Base-by-base conservation (phyloP, 768 basidiomycete genomes). In the Boletus patriciae region DNA sequence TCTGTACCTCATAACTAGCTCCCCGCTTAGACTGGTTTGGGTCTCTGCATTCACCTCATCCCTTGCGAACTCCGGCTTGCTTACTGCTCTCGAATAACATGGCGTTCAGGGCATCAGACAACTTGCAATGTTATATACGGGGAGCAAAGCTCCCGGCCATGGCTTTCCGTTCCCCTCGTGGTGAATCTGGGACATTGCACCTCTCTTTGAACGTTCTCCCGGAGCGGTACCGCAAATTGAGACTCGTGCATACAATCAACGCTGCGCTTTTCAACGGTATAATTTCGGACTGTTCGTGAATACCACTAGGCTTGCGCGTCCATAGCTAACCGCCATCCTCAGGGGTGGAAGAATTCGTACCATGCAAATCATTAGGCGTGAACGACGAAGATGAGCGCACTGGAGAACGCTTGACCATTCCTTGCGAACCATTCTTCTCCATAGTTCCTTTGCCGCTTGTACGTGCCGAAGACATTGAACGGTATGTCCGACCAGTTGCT, bases 221-320 rank as follows among this genome's bases (percentile, higher is more conserved):
- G 11, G 80, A 83, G 51, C 57, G 67, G 11, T 81, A 80, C 70
- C 76, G 86, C 58, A 75, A 72, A 54, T 70, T 89, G n/a, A 80
- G 83, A 62, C 67, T 64, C 25, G 81, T 85, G 19, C 73, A 77
- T 31, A 57, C 58, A 10, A 65, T 81, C 51, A 51, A 67, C 15
- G 58, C 70, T 8, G 40, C 45, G 6, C 61, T 58, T 1, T 70
- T 84, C 38, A 60, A 68, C 37, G 64, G 72, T 19, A 58, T 66
- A 16, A 69, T 78, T 4, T 65, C 57, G 23, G 62, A 70, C 34
- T 83, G 82, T 82, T 58, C 29, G 78, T 69, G 4, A 47, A 19
- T 19, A 41, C 53, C 13, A 15, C 44, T 38, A 21, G 34, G 7
- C 31, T 36, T 33, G 40, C 23, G 34, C 10, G 36, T 29, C 21